Base-by-base conservation (phyloP, 495 filamentous ascomycete genomes). In the Xylaria palmicola region DNA sequence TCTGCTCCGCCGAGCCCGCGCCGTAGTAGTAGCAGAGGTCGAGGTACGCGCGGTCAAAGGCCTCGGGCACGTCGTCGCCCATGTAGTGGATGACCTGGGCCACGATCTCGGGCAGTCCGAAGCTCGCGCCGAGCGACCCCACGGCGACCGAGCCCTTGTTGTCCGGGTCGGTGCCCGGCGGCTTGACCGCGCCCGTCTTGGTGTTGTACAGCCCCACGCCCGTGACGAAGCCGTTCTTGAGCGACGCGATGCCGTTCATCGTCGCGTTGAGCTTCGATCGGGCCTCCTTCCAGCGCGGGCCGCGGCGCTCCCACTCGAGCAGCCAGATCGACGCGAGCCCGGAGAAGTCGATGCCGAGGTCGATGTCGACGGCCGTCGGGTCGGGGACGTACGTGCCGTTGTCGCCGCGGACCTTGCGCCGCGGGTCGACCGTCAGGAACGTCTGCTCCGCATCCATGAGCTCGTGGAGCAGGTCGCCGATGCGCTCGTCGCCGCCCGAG, bases 181-280 rank as follows among this genome's bases (percentile, higher is more conserved):
- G 77, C 0, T 65, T 55, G 32, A 80, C 63, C 4, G 62, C 70
- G 1, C 77, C 74, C n/a, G 71, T 79, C 24, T 67, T 41, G 27
- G 72, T 68, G 39, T 76, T 69, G 65, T 80, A 82, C 3, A 79
- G 68, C 0, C 73, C 79, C 1, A 72, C 64, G 3, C 77, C 78
- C 0, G 78, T 82, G 2, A 80, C 77, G 56, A 82, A 81, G 6
- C 78, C 78, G 50, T 77, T 75, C 40, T 68, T 78, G 8, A 82
- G 62, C 26, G 67, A 68, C 12, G 72, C 72, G 27, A 79, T 79
- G 32, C 77, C 75, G n/a, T 67, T 65, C 50, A 76, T 69, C 6
- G 72, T 77, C 15, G 62, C 62, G 37, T 68, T 73, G 17, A 80
- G 58, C 52, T 79, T 79, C 6, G 59, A 44, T 2, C 59, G 66